Base-by-base conservation (phyloP, 176 grass and related monocot genomes). In the Avena insularis region DNA sequence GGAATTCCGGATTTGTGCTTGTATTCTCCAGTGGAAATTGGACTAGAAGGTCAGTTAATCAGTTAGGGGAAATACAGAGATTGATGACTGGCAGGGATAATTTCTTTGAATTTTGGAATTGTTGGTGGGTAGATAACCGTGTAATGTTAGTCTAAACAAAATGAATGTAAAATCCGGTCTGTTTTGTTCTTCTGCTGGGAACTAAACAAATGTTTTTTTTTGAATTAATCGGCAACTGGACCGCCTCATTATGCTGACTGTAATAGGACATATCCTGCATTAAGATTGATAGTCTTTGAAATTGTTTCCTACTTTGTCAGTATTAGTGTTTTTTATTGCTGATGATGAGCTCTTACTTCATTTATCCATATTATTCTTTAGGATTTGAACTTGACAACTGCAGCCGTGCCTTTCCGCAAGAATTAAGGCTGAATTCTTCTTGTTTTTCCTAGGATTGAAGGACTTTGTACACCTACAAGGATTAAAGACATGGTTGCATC, bases 401-500 rank as follows among this genome's bases (percentile, higher is more conserved):
- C 62, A 71, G n/a, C 20, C 80, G 69, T 68, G 36, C 59, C 5
- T 25, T 80, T 70, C 15, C 6, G 11, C 53, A 77, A 77, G 6
- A 72, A 7, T 79, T 58, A 82, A 86, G 19, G 10, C 11, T 78
- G 48, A 49, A 49, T 67, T 77, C 14, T 63, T 82, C 27, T 25
- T 61, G 59, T 40, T 68, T 13, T 78, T 50, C 43, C 62, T 40
- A 33, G 43, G 21, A 17, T 77, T 54, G 19, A 78, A 87, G 82
- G 14, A 68, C 36, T 69, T 82, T 85, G 48, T 43, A 35, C 65
- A 83, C 63, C 54, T 36, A 12, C 12, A 11, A 78, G 71, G 36
- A 46, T 15, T 36, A 7, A 63, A 72, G 13, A 65, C 36, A 92
- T 90, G 95, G 85, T 35, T 80, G 86, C 66, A 17, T 90, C 91